Percentiles rank a stretch among this genome's conserved stretches.
Evolutionary conservation across 176 grass and related monocot genomes (phyloP).

Genomic region (Cenchrus fungigraminus): DNA sequence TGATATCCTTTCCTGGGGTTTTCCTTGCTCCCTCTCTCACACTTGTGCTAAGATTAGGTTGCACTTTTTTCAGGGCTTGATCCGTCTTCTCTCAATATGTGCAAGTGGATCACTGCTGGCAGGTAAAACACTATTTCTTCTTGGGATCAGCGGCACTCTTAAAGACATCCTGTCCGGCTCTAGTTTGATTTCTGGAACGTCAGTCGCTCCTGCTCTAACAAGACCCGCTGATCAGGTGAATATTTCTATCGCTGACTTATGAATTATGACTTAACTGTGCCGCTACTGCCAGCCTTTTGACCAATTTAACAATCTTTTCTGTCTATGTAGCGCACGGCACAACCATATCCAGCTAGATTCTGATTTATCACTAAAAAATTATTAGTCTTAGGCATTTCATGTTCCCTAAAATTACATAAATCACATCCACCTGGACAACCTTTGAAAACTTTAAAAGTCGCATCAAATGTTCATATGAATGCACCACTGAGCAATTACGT

Average conservation of each 20-base stretch:
- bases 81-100: slow-evolving; percentile 83
- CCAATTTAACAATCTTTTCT: slow-evolving; percentile 13
- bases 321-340: not conserved
- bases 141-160: slow-evolving; percentile 83
- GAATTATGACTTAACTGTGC: slow-evolving; percentile 4
- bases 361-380: slow-evolving; percentile 10
- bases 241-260: slow-evolving; percentile 1
- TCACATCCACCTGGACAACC: not conserved
- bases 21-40: slow-evolving; percentile 8
- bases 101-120: slow-evolving; percentile 84
- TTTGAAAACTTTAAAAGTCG: slow-evolving; percentile 1
- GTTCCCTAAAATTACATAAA: not conserved
- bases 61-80: slow-evolving; percentile 68
- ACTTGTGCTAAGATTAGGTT: slow-evolving; percentile 8
- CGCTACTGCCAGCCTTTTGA: not conserved
- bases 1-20: not conserved
- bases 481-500: not conserved
- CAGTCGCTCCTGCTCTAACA: slow-evolving; percentile 69
- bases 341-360: not conserved
- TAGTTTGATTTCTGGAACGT: slow-evolving; percentile 66
- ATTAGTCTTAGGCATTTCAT: not conserved
- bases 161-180: slow-evolving; percentile 91
- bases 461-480: slow-evolving; percentile 35
- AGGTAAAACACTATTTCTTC: slow-evolving; percentile 84
- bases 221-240: slow-evolving; percentile 85